These are phyloP conservation scores for Solanum clarkiae DNA, from an alignment of 257 asterid species.

Conservation along the genomic window DNA sequence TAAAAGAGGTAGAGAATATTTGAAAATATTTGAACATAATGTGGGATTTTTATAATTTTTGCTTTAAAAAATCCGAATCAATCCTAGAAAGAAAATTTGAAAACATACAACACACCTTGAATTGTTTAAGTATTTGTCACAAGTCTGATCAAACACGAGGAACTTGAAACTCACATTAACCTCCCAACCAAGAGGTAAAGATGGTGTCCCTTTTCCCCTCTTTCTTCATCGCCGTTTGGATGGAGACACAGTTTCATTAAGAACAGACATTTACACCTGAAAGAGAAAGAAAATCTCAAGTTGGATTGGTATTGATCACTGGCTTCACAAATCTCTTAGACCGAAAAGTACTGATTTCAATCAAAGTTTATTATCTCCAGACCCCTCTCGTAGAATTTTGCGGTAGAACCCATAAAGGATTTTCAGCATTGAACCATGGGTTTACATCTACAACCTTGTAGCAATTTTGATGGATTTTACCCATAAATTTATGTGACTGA, in stretches of 20 bases:
- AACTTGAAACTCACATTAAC: neutral
- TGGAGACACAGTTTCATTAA: neutral
- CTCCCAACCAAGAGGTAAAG: constrained; percentile 3
- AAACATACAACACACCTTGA: neutral
- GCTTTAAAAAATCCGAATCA: too few relatives aligned
- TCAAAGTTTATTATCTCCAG: too few relatives aligned
- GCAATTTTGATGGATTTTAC: too few relatives aligned
- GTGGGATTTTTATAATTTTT: too few relatives aligned
- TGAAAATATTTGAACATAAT: too few relatives aligned
- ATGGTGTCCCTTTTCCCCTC: neutral
- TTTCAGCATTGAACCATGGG: too few relatives aligned
- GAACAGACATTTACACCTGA: neutral
- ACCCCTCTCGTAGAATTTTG: too few relatives aligned
- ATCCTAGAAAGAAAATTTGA: rapidly evolving
- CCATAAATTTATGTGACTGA: too few relatives aligned
- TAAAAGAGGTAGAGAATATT: too few relatives aligned
- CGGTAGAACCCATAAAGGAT: too few relatives aligned
- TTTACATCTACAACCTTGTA: too few relatives aligned
- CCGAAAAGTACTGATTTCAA: too few relatives aligned
- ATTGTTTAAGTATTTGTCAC: neutral
- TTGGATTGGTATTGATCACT: neutral
- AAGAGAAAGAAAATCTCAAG: neutral
- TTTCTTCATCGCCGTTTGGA: neutral
- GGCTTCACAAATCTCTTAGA: neutral
- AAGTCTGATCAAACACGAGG: neutral